phyloP scores from a whole-genome alignment of 139 green algal species.

The Tetradesmus lagerheimii region DNA sequence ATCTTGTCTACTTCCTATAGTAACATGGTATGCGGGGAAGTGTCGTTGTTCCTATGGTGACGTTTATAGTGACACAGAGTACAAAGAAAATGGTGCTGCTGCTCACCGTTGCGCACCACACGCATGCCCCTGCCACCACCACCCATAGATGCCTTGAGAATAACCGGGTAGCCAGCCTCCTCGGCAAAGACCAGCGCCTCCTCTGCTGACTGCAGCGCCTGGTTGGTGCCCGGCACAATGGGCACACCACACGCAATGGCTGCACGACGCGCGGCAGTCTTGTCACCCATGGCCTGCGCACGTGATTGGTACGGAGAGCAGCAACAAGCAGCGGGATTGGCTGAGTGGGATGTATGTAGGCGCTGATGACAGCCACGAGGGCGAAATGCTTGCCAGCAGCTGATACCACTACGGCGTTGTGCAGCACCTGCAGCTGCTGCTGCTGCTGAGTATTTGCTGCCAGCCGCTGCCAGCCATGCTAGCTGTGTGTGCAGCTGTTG shows the following conservation, averaged over 20 bases:
- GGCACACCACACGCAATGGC: conserved; percentile 87
- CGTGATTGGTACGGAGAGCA: neutral
- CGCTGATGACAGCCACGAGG: too few relatives aligned
- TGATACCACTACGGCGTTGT: too few relatives aligned
- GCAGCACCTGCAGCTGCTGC: too few relatives aligned
- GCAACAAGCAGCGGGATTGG: neutral
- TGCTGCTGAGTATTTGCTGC: too few relatives aligned
- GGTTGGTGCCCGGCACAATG: conserved; percentile 90
- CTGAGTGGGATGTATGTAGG: neutral
- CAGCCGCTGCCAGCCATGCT: too few relatives aligned
- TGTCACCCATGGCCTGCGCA: conserved; percentile 90
- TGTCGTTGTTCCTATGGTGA: too few relatives aligned
- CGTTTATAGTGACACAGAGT: too few relatives aligned
- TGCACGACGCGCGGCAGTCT: conserved; percentile 79
- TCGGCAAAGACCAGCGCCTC: conserved; percentile 83
- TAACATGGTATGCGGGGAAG: too few relatives aligned
- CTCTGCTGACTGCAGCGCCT: conserved; percentile 69
- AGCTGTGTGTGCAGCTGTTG: too few relatives aligned
- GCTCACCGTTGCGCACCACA: conserved; percentile 78
- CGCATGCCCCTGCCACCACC: conserved; percentile 96
- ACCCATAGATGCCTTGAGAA: conserved; percentile 96
- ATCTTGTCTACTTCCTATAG: too few relatives aligned
- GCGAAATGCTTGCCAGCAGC: too few relatives aligned
- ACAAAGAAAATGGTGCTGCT: too few relatives aligned
- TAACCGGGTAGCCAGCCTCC: conserved; percentile 88